Evolutionary conservation across 495 filamentous ascomycete genomes (phyloP), one percentile per base, ranked within the genome.

Genomic region (Lichina pygmaea): DNA sequence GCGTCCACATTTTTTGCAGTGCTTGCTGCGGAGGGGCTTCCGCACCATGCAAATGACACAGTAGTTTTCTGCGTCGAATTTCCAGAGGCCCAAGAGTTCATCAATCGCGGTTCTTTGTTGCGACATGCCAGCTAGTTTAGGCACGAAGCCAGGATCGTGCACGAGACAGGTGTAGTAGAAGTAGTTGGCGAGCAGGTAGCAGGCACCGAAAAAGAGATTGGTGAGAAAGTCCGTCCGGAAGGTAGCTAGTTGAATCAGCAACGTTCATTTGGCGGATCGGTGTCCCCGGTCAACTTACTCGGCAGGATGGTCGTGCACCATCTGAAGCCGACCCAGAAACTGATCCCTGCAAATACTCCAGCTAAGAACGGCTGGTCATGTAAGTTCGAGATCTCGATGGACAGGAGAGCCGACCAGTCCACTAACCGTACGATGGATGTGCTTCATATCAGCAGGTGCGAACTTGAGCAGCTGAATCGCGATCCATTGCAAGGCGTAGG

Each of bases 1-100:
- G 43, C 89, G 81, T 48, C 75, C 70, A 53, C 89, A 97, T 50
- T 77, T 69, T 54, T 75, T 77, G 62, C 89, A 97, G 61, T 97
- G 89, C 66, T 93, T 95, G 64, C 84, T 92, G 43, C 89, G 70
- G 44, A 95, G 60, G 6, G 89, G 91, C 56, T 74, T 84, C 45
- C 89, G 68, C 44, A 89, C 75, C 85, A 95, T 93, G 61, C 89
- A 97, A 33, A 68, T 67, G 32, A 89, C 75, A 56, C 89, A 97
- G 55, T 94, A 97, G 54, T 94, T 84, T 38, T 77, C 67, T 50
- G 91, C 84, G 60, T 97, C 85, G 57, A 86, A 95, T 55, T 82
- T 86, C 75, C 81, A 85, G 50, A 73, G 54, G 45, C 68, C 65
- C 47, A 95, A 63, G 5, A 97, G 70, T 46, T 92, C 79, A 41